Evolutionary conservation across 2,329 filamentous ascomycete genomes (phyloP).

Genomic region (Fulvia fulva): DNA sequence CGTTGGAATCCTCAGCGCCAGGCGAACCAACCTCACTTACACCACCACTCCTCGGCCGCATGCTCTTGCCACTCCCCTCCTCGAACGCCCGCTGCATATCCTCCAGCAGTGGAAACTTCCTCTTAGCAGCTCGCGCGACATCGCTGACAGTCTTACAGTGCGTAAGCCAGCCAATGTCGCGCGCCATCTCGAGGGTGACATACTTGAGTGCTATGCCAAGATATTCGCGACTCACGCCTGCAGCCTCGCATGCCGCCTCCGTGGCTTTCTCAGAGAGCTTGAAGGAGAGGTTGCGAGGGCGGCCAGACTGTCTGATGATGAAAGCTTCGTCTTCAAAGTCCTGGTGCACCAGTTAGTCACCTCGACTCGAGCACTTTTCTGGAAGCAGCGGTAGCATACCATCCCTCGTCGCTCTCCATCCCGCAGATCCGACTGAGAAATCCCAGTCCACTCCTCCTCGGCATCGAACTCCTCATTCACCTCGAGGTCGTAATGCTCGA

Average conservation of each 20-base stretch:
- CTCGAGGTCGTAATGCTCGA: not conserved
- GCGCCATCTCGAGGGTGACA: conserved; percentile 13
- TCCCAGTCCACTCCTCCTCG: conserved; percentile 2
- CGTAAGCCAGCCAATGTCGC: conserved; percentile 13
- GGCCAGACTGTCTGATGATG: not conserved
- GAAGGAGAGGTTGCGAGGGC: not conserved
- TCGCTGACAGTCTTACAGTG: conserved; percentile 10
- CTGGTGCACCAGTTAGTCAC: not conserved
- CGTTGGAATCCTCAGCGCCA: not conserved
- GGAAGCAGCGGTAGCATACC: not conserved
- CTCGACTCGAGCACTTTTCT: not conserved
- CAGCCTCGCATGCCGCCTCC: not conserved
- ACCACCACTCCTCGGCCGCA: not conserved
- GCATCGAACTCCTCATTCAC: not conserved
- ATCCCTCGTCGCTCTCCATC: not conserved
- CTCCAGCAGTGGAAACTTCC: conserved; percentile 13
- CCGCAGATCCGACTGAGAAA: not conserved
- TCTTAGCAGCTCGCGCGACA: conserved; percentile 7
- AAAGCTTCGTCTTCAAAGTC: not conserved
- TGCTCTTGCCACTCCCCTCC: not conserved
- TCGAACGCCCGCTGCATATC: conserved; percentile 16
- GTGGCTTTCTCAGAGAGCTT: not conserved
- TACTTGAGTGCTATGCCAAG: conserved; percentile 2
- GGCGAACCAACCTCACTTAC: not conserved
- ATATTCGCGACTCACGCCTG: conserved; percentile 4